These are phyloP conservation scores for Leishmania braziliensis DNA, from an alignment of 208 protist genomes.

Conservation along the genomic window DNA sequence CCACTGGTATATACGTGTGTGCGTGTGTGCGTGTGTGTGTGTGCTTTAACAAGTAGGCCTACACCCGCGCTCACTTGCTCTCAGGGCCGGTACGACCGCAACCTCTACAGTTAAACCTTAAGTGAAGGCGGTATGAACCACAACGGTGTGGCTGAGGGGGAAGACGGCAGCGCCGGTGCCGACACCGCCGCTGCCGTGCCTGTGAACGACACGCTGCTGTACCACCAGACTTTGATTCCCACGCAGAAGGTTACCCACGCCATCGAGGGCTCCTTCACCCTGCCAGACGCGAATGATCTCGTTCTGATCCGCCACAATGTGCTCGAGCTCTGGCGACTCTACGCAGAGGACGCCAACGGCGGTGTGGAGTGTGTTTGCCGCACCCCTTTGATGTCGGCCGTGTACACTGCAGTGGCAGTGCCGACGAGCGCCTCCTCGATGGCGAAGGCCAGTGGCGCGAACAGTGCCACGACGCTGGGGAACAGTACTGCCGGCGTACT, in stretches of 20 bases:
- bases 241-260: slow-evolving; percentile 74
- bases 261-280: slow-evolving; percentile 76
- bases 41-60: neutral
- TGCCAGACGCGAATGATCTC: slow-evolving; percentile 68
- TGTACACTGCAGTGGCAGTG: slow-evolving; percentile 69
- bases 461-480: neutral
- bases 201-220: slow-evolving; percentile 59
- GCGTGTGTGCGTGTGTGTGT: neutral
- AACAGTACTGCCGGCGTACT: neutral
- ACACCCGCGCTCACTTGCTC: neutral
- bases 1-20: no score
- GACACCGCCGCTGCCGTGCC: slow-evolving; percentile 5
- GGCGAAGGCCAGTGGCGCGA: slow-evolving; percentile 10
- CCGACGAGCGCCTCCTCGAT: slow-evolving; percentile 46
- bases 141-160: neutral
- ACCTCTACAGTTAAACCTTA: neutral
- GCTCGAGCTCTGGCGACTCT: slow-evolving; percentile 79
- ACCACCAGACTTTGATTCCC: slow-evolving; percentile 85
- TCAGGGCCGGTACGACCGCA: neutral
- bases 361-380: slow-evolving; percentile 68
- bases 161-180: neutral
- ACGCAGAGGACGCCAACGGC: slow-evolving; percentile 38
- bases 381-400: slow-evolving; percentile 55
- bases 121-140: neutral
- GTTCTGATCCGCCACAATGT: slow-evolving; percentile 66